phyloP scores from a whole-genome alignment of 257 asterid genomes.

The Parsonsia alboflavescens region DNA sequence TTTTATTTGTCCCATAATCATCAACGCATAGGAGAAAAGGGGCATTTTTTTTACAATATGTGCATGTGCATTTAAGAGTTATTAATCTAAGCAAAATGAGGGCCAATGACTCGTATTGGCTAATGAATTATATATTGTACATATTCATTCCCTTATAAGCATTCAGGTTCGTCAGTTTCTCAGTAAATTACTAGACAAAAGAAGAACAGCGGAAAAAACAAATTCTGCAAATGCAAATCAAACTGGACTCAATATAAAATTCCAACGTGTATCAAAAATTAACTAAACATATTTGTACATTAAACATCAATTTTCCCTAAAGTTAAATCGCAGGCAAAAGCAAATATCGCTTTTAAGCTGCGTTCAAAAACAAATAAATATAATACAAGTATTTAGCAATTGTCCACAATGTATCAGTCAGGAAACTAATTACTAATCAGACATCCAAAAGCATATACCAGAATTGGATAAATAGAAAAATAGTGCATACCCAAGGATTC shows the following conservation, averaged over 20 bases:
- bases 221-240: not conserved
- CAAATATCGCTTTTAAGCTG: not conserved
- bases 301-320: not conserved
- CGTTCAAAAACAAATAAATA: not conserved
- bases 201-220: not conserved
- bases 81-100: too few relatives aligned
- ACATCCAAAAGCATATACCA: not conserved
- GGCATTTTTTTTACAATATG: not conserved
- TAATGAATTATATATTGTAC: too few relatives aligned
- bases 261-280: not conserved
- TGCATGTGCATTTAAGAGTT: too few relatives aligned
- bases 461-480: not conserved
- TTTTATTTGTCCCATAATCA: too few relatives aligned
- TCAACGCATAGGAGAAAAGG: too few relatives aligned
- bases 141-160: not conserved
- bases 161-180: not conserved
- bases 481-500: constrained; percentile 28
- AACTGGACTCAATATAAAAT: not conserved
- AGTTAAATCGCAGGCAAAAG: not conserved
- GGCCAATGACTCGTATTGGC: too few relatives aligned
- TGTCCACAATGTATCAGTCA: not conserved
- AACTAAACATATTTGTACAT: not conserved
- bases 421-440: not conserved
- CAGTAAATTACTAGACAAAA: not conserved
- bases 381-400: not conserved